These are phyloP conservation scores for Globisporangium middletonii DNA, from an alignment of 352 stramenopile species.

Conservation along the genomic window DNA sequence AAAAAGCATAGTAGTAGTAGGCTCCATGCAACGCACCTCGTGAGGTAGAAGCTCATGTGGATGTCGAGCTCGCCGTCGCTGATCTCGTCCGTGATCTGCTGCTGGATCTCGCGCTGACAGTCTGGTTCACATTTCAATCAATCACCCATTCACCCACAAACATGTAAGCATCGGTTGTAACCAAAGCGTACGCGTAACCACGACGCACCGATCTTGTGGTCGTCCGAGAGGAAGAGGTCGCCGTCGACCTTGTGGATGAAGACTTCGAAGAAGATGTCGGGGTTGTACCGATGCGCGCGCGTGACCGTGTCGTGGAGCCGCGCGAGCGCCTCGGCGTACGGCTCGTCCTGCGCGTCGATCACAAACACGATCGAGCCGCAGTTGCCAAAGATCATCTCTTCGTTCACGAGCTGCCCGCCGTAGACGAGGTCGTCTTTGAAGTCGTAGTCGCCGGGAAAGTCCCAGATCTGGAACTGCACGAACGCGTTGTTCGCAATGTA, in stretches of 20 bases:
- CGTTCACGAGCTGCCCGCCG: conserved; percentile 82
- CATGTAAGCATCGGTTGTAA: neutral
- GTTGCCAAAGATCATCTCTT: conserved; percentile 90
- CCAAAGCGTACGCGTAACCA: neutral
- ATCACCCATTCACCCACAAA: neutral
- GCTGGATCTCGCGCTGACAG: conserved; percentile 96
- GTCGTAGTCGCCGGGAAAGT: conserved; percentile 96
- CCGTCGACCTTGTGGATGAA: conserved; percentile 99
- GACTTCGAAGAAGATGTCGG: conserved; percentile 96
- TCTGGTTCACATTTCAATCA: conserved; percentile 38
- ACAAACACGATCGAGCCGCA: conserved; percentile 95
- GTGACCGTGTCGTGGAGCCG: conserved; percentile 87
- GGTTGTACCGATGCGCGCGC: conserved; percentile 89
- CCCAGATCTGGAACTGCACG: conserved; percentile 98
- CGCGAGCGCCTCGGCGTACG: conserved; percentile 81
- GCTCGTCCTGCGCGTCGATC: conserved; percentile 96
- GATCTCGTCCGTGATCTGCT: conserved; percentile 96
- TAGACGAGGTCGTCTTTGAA: conserved; percentile 90
- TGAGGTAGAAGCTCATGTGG: conserved; percentile 91
- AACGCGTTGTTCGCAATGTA: conserved; percentile 98
- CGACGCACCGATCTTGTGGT: conserved; percentile 93
- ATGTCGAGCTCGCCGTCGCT: conserved; percentile 92
- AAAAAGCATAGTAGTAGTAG: neutral
- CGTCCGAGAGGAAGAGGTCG: conserved; percentile 97
- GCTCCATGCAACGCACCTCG: conserved; percentile 21